phyloP scores from a whole-genome alignment of 495 filamentous ascomycete genomes.

The Hypoxylon perforatum region DNA sequence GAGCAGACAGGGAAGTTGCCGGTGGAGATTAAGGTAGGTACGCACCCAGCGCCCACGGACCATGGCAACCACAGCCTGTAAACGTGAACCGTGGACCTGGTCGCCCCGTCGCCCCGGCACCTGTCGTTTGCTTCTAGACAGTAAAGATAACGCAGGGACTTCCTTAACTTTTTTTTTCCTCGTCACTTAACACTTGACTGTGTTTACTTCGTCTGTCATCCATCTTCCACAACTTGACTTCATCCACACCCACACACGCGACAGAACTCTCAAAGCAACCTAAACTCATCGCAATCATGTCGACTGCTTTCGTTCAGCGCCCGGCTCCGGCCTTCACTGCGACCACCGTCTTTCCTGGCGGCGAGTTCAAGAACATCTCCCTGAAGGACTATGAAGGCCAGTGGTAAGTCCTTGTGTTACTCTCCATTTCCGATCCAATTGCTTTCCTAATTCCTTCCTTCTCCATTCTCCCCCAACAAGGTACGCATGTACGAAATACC shows the following conservation, averaged over 20 bases:
- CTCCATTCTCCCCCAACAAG: neutral
- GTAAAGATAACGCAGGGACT: neutral
- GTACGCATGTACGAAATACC: no score
- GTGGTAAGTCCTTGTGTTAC: conserved; percentile 40
- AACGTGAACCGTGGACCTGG: no score
- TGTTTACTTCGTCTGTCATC: neutral
- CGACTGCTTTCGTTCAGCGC: conserved; percentile 60
- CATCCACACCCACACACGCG: neutral
- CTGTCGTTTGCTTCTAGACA: neutral
- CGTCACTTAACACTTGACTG: neutral
- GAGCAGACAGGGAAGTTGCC: neutral
- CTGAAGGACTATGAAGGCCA: conserved; percentile 45
- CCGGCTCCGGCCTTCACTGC: conserved; percentile 63
- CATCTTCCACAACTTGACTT: neutral
- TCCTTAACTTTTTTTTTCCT: neutral
- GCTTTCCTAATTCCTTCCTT: conserved; percentile 4
- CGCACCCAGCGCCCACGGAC: no score
- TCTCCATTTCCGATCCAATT: neutral
- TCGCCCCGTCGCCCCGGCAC: neutral
- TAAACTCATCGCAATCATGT: conserved; percentile 32
- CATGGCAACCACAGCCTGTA: no score
- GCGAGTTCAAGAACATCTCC: conserved; percentile 58
- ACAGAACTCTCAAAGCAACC: neutral
- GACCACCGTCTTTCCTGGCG: conserved; percentile 59
- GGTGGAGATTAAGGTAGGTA: neutral